Percentiles rank a stretch among this genome's conserved stretches.
These are phyloP conservation scores for Oenanthe javanica DNA, from an alignment of 140 eudicot species.

Conservation along the genomic window DNA sequence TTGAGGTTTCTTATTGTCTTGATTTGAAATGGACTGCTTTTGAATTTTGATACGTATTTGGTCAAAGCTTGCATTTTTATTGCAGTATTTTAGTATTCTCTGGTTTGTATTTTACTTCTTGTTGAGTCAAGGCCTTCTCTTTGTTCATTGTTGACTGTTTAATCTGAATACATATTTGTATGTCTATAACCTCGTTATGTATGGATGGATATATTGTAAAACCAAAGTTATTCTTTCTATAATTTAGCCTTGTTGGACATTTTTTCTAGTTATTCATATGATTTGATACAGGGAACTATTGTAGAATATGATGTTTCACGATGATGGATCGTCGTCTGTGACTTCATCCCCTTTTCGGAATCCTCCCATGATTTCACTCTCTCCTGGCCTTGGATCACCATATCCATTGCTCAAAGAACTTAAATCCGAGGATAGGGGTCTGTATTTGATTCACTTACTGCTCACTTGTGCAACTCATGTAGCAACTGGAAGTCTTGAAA, in stretches of 20 bases:
- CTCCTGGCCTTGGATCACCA: conserved; percentile 58
- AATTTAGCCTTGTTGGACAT: not conserved
- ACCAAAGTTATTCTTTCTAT: not conserved
- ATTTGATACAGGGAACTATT: conserved; percentile 1
- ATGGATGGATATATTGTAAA: not conserved
- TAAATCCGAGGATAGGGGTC: conserved; percentile 87
- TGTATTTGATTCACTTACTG: conserved; percentile 73
- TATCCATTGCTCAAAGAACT: conserved; percentile 94
- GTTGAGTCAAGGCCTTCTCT: not conserved
- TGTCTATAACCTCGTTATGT: not conserved
- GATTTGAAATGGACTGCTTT: not conserved
- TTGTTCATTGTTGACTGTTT: not conserved
- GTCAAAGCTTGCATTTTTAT: not conserved
- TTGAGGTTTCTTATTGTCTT: not conserved
- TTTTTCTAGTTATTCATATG: not conserved
- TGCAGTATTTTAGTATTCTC: not conserved
- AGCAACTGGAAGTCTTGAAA: conserved; percentile 73
- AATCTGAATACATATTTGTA: not conserved
- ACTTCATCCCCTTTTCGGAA: conserved; percentile 76
- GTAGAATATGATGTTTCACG: conserved; percentile 68
- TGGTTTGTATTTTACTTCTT: not conserved
- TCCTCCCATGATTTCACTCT: conserved; percentile 57
- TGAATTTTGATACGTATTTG: not conserved
- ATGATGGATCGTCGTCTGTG: conserved; percentile 87
- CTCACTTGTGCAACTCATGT: conserved; percentile 92